A percentile compares a stretch with the other conserved stretches of the same genome.
phyloP scores from a whole-genome alignment of 163 green algal genomes.

The Volvox carteri region DNA sequence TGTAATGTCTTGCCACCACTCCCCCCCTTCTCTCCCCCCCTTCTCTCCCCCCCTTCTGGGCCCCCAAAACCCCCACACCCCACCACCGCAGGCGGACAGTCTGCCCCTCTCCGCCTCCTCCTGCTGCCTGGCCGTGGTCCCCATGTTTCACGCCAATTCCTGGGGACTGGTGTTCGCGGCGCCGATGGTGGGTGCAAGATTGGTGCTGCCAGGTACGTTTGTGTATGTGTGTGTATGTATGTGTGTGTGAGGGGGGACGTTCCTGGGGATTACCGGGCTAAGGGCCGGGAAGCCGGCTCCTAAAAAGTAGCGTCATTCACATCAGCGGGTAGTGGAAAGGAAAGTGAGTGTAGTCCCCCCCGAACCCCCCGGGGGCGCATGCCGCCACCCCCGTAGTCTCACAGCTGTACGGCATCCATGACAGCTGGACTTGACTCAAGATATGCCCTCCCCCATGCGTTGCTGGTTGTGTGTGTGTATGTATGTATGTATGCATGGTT shows the following conservation, averaged over 20 bases:
- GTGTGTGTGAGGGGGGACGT: no score
- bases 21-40: neutral
- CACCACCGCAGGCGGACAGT: conserved; percentile 62
- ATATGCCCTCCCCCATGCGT: no score
- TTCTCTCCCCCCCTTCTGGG: neutral
- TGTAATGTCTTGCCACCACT: neutral
- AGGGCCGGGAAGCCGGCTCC: no score
- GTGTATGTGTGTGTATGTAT: neutral
- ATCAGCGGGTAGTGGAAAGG: no score
- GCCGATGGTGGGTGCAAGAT: conserved; percentile 71
- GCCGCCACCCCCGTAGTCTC: no score
- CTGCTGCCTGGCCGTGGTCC: conserved; percentile 79
- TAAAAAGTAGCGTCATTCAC: no score
- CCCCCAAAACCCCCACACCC: neutral
- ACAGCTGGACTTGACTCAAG: no score
- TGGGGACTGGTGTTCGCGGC: conserved; percentile 67
- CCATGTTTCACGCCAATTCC: conserved; percentile 86
- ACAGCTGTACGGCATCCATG: no score
- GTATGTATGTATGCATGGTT: neutral
- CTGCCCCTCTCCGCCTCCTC: conserved; percentile 63
- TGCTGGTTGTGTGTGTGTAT: neutral
- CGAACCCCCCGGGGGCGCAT: no score
- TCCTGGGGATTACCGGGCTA: no score
- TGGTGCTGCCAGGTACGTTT: conserved; percentile 79
- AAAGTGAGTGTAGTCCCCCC: no score